Base-by-base conservation (phyloP, 2,329 filamentous ascomycete species). In the Trichophyton schoenleinii region DNA sequence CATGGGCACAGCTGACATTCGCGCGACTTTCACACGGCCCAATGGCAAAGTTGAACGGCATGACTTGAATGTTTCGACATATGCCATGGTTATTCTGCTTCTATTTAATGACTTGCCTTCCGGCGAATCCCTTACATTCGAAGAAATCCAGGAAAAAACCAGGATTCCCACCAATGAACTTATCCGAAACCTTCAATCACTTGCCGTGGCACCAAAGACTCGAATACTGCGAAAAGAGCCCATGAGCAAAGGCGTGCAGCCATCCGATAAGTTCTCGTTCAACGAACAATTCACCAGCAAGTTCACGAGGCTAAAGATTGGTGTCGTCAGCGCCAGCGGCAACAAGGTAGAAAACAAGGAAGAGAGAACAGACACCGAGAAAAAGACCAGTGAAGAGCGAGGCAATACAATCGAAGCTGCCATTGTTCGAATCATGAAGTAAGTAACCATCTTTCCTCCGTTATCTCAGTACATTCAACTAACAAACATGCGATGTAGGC, bases 21-120 rank as follows among this genome's bases (percentile, higher is more conserved):
- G 87, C 62, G 94, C 89, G 64, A 84, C 44, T 86, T 99, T 74
- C 86, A 87, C 38, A 82, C 84, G 69, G 79, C 88, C 70, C 0
- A 81, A 84, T 44, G 87, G 87, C 38, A 91, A 91, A 68, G 82
- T 85, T 11, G 83, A 85, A 38, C 85, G 87, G 41, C 92, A 97
- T 70, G 94, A 99, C 68, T 79, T 99, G 61, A 96, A 91, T 64
- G 91, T 95, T 20, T 87, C 91, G 1, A 97, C 94, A 0, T 94
- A 94, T 71, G 90, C 86, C 68, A 96, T 97, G 89, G 78, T 96
- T 20, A 85, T 97, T 25, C 75, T 99, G 20, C 73, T 95, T 52
- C 82, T 96, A 0, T 99, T 97, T 80, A 97, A 97, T 69, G 85
- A 92, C 42, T 69, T 95, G 0, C 72, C 77, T 1, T 67, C 75